These are phyloP conservation scores for Saccharomycodes ludwigii DNA, from an alignment of 805 yeast species.

Conservation along the genomic window DNA sequence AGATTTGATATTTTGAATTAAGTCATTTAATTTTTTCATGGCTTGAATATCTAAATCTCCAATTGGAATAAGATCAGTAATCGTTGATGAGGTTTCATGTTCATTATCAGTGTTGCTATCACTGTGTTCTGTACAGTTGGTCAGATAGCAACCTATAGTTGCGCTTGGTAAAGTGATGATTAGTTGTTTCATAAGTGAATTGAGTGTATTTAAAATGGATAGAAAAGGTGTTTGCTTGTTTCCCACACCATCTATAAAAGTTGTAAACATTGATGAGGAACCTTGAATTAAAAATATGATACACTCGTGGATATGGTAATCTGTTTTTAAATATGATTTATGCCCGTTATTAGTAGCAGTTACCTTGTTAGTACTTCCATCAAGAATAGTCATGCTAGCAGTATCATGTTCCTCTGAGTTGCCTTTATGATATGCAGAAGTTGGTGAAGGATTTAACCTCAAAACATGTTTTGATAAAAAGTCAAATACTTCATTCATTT, in stretches of 20 bases:
- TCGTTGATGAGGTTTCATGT: too few species aligned
- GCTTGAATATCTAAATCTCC: constrained; percentile 41
- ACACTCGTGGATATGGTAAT: constrained; percentile 52
- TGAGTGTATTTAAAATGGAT: constrained; percentile 44
- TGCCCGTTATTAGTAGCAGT: too few species aligned
- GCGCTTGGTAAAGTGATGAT: constrained; percentile 55
- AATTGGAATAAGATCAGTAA: constrained; percentile 39
- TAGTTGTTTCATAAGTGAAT: constrained; percentile 51
- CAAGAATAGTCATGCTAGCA: too few species aligned
- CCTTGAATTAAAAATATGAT: constrained; percentile 52
- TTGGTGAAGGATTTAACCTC: too few species aligned
- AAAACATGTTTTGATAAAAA: too few species aligned
- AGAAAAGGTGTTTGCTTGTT: constrained; percentile 32
- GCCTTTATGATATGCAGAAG: too few species aligned
- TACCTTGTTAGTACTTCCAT: too few species aligned
- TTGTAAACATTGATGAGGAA: constrained; percentile 29
- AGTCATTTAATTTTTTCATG: constrained; percentile 43
- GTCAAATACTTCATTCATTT: too few species aligned
- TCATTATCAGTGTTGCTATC: too few species aligned
- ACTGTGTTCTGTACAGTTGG: constrained; percentile 32
- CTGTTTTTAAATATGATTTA: too few species aligned
- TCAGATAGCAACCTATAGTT: constrained; percentile 62
- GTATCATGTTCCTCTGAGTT: too few species aligned
- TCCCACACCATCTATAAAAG: too few species aligned
- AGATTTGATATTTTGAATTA: constrained; percentile 31